Conservation (phyloP, 768 basidiomycete genomes). For the Tulasnella sp. region DNA sequence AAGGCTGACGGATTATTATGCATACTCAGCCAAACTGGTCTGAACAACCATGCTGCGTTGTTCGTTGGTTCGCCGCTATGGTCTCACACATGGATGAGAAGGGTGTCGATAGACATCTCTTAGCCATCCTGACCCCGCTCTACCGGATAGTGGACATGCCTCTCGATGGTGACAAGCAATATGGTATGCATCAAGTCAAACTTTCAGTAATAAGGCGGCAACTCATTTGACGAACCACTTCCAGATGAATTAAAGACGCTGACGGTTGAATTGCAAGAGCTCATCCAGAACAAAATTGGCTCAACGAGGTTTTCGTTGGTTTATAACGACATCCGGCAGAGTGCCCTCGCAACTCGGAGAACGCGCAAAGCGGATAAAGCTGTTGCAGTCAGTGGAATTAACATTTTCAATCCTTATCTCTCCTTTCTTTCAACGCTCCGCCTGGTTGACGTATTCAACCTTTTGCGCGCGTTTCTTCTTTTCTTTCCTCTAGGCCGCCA, state of each 20-base stretch:
- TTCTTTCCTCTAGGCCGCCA: slow-evolving; percentile 39
- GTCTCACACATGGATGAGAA: slow-evolving; percentile 50
- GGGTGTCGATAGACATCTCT: slow-evolving; percentile 54
- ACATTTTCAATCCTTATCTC: slow-evolving; percentile 17
- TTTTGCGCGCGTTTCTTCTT: too few species aligned
- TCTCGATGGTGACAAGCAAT: slow-evolving; percentile 52
- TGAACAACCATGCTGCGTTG: slow-evolving; percentile 61
- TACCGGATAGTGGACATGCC: slow-evolving; percentile 80
- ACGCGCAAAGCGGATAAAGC: slow-evolving; percentile 57
- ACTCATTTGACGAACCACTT: too few species aligned
- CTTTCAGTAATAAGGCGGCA: too few species aligned
- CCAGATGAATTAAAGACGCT: slow-evolving; percentile 75
- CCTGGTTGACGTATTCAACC: too few species aligned
- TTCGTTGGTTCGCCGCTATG: slow-evolving; percentile 95
- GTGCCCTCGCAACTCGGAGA: slow-evolving; percentile 50
- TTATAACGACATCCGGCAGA: slow-evolving; percentile 74
- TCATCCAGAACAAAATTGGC: slow-evolving; percentile 80
- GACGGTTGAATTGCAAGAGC: slow-evolving; percentile 72
- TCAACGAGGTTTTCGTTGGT: slow-evolving; percentile 67
- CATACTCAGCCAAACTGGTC: slow-evolving; percentile 61
- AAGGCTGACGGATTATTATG: neutral
- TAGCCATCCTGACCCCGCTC: slow-evolving; percentile 76
- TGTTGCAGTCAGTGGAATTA: slow-evolving; percentile 36
- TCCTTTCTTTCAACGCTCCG: too few species aligned
- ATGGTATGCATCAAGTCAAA: slow-evolving; percentile 44